Evolutionary conservation across 2,329 filamentous ascomycete genomes (phyloP), one percentile per base, ranked within the genome.

Genomic region (Penicillium sp.): DNA sequence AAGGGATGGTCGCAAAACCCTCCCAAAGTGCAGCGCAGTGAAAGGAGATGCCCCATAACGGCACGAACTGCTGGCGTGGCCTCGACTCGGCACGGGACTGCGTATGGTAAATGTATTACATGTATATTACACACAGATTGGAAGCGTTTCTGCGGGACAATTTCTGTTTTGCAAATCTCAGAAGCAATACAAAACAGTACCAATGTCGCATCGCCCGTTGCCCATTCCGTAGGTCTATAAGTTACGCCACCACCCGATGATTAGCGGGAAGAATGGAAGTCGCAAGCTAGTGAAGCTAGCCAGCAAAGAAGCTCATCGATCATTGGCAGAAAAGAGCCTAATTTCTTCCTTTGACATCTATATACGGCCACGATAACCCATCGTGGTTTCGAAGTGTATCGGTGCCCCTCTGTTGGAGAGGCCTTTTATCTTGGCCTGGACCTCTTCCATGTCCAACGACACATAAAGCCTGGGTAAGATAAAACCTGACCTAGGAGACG

Each of bases 191-290:
- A 37, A 4, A 55, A 55, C 52, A 45, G 43, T 57, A 57, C 55
- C 1, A 26, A 2, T 10, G 19, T 57, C 37, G 38, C 11, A 33
- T 51, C 43, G 46, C 26, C 37, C 26, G 40, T 63, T 60, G 19
- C 65, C 60, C 28, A n/a, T 58, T 67, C 59, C 14, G 57, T 51
- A 35, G 16, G 35, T 67, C 63, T 67, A 65, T 67, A 65, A 30
- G 57, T 59, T 57, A 37, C 58, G 52, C 58, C 52, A 53, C 51
- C 19, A 22, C n/a, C 33, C 37, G 14, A 30, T 48, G 37, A 38
- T 38, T 53, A 51, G 48, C 19, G 30, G 22, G 53, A 55, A 55
- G 33, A 49, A 49, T 49, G 35, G 46, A 28, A 49, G 22, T 55
- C 37, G 19, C 25, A 16, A 10, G 19, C 53, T 51, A 51, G 46